Conservation (phyloP, 1,139 yeast species). For the Candida albicans region DNA sequence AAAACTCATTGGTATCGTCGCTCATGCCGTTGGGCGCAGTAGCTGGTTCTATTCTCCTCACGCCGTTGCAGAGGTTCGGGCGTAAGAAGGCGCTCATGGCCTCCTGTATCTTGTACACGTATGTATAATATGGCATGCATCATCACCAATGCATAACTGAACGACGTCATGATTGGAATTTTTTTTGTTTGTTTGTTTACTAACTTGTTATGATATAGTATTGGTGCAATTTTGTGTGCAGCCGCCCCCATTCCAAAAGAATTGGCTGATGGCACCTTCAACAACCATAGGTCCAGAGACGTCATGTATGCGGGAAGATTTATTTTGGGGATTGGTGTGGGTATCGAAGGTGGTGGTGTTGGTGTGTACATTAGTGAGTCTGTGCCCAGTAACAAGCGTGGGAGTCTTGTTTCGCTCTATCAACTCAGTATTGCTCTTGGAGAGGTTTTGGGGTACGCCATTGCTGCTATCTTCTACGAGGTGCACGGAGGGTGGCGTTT, state of each 20-base stretch:
- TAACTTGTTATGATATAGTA: background rate
- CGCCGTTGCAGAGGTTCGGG: constrained; percentile 52
- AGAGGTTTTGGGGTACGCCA: constrained; percentile 57
- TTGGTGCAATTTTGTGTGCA: constrained; percentile 57
- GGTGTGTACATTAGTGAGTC: constrained; percentile 61
- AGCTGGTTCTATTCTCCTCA: constrained; percentile 48
- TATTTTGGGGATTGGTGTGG: constrained; percentile 57
- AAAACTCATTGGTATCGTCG: constrained; percentile 48
- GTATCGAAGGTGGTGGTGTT: constrained; percentile 62
- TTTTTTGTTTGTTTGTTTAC: background rate
- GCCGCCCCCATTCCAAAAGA: constrained; percentile 25
- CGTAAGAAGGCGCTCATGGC: constrained; percentile 51
- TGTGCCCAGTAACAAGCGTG: constrained; percentile 58
- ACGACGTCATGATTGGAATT: no score
- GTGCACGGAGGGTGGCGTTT: constrained; percentile 60
- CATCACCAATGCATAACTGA: no score
- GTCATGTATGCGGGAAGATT: constrained; percentile 58
- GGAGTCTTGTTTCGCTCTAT: constrained; percentile 55
- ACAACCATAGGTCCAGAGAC: constrained; percentile 23
- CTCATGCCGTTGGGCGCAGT: constrained; percentile 64
- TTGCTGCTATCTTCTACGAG: constrained; percentile 54
- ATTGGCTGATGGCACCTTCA: constrained; percentile 13
- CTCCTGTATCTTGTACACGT: constrained; percentile 54
- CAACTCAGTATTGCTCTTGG: constrained; percentile 61
- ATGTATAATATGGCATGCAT: background rate